A percentile compares a stretch with the other conserved stretches of the same genome.
These are phyloP conservation scores for Calonectria hawksworthii DNA, from an alignment of 2,329 filamentous ascomycete species.

Conservation along the genomic window DNA sequence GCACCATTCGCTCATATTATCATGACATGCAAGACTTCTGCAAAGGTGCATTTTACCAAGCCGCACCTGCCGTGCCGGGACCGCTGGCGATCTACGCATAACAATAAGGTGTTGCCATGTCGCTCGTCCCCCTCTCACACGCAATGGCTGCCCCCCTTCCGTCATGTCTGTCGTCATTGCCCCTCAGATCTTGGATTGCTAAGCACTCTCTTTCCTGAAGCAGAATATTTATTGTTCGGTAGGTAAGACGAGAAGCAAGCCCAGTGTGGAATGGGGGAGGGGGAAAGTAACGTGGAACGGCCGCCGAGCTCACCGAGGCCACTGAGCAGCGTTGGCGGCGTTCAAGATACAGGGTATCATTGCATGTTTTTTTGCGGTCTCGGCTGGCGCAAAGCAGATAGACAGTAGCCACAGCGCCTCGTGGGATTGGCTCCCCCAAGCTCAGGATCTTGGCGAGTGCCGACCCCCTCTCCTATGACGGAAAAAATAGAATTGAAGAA, in stretches of 20 bases:
- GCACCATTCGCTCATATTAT: background rate
- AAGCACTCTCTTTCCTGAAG: background rate
- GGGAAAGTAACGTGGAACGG: background rate
- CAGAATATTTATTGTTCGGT: background rate
- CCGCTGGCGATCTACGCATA: background rate
- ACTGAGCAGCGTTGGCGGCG: background rate
- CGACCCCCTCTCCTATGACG: background rate
- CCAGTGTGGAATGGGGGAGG: background rate
- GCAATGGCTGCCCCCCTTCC: background rate
- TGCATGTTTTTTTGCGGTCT: background rate
- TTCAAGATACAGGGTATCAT: background rate
- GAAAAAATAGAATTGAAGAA: background rate
- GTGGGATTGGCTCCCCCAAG: background rate
- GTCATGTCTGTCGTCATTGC: background rate
- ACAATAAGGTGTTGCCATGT: background rate
- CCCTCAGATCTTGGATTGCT: background rate
- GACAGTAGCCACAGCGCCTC: background rate
- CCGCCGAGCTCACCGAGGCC: constrained; percentile 10
- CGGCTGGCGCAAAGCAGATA: background rate
- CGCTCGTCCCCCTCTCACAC: background rate
- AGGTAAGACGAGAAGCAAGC: background rate
- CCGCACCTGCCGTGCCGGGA: background rate
- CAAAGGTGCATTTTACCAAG: background rate
- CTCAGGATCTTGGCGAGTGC: background rate
- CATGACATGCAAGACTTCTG: background rate